These are phyloP conservation scores for Arctium minus DNA, from an alignment of 129 eudicot species.

Conservation along the genomic window DNA sequence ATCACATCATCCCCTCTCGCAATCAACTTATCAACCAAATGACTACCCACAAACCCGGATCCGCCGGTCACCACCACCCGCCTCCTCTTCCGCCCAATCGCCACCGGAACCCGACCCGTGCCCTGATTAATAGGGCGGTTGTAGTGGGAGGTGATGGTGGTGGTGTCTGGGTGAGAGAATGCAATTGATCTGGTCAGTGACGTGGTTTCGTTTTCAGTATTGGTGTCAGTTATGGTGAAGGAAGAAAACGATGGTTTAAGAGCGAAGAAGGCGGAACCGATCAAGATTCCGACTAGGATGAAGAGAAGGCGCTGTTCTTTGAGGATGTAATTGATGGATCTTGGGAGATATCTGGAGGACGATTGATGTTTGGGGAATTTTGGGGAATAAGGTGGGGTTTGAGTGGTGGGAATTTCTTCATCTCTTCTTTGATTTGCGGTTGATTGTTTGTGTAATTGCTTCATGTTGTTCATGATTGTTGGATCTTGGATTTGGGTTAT, in stretches of 20 bases:
- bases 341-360: constrained; percentile 38
- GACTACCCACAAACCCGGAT: constrained; percentile 88
- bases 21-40: constrained; percentile 80
- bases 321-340: constrained; percentile 64
- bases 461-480: constrained; percentile 40
- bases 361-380: constrained; percentile 55
- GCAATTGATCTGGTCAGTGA: constrained; percentile 8
- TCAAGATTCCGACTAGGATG: constrained; percentile 66
- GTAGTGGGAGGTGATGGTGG: neutral
- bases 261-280: constrained; percentile 77
- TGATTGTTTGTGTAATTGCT: constrained; percentile 75
- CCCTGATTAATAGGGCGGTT: constrained; percentile 2
- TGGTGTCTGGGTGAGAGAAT: constrained; percentile 12
- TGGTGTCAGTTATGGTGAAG: constrained; percentile 10
- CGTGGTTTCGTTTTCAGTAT: neutral
- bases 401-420: constrained; percentile 43
- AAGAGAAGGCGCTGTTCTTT: constrained; percentile 77
- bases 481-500: neutral
- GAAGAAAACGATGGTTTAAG: constrained; percentile 48
- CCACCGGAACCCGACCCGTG: constrained; percentile 60
- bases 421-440: constrained; percentile 41
- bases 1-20: constrained; percentile 85
- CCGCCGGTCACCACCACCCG: constrained; percentile 88
- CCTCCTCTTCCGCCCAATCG: constrained; percentile 49
- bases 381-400: constrained; percentile 57